Evolutionary conservation across 352 stramenopile genomes (phyloP), one percentile per base, ranked within the genome.

Genomic region (Phytophthora foliorum): DNA sequence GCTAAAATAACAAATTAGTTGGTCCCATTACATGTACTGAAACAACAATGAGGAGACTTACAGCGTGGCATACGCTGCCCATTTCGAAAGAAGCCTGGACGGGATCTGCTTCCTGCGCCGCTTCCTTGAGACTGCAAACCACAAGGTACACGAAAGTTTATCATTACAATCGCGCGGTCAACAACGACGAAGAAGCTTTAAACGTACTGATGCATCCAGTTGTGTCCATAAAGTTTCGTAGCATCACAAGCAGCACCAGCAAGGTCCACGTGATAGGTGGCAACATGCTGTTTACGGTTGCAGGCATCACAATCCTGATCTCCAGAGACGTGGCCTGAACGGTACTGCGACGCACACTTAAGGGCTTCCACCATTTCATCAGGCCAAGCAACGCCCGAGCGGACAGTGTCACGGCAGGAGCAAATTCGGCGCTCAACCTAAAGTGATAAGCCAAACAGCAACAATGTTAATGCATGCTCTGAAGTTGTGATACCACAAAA

Each of bases 391-490:
- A 94, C 75, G 49, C 79, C 91, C 29, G 80, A 86, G 1, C 83
- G 83, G 6, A 95, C 63, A 11, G 57, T 82, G 45, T 96, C 87
- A 6, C 88, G 84, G 5, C 89, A 88, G 0, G 83, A 90, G 22
- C 87, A 92, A 17, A 96, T 69, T 22, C 74, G 67, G 4, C 87
- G 82, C 48, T 96, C 89, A 66, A 96, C 86, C 86, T 95, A 54
- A 6, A 34, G 21, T 50, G 11, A 13, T 29, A 38, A 42, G 7
- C 17, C 19, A 48, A 52, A 36, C 21, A 38, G 50, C 9, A 48
- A 39, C 61, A 3, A 29, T 24, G 52, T 44, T 32, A 74, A 16
- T 16, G 34, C 32, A 22, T n/a, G 22, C 24, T n/a, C 29, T 27
- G 8, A 44, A 17, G 34, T 50, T 24, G 31, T 34, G n/a, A 42